A percentile compares a stretch with the other conserved stretches of the same genome.
Evolutionary conservation across 805 yeast genomes (phyloP).

Genomic region (Ogataea paraovalis): DNA sequence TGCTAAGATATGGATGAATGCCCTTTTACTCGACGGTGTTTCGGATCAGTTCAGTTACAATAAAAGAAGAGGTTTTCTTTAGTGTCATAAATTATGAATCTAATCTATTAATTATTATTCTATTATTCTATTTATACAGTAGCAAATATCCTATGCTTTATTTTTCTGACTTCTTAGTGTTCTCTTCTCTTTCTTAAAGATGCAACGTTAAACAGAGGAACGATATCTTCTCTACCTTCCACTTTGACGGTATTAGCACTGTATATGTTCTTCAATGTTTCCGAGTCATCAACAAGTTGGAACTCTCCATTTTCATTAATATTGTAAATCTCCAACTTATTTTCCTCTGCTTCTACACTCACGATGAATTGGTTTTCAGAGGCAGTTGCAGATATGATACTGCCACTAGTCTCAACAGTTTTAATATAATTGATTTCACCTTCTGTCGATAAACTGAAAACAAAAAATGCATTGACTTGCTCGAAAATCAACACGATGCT

Average conservation of each 20-base stretch:
- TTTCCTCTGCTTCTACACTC: constrained; percentile 23
- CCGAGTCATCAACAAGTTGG: constrained; percentile 7
- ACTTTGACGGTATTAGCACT: constrained; percentile 32
- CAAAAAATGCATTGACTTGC: constrained; percentile 40
- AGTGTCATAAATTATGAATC: not conserved
- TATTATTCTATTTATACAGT: not conserved
- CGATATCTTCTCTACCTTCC: constrained; percentile 34
- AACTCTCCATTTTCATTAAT: constrained; percentile 24
- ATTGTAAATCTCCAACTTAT: constrained; percentile 20
- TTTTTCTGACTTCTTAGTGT: constrained; percentile 40
- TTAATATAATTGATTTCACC: constrained; percentile 31
- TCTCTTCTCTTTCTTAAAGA: constrained; percentile 63
- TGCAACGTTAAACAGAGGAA: constrained; percentile 52
- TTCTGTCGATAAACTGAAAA: constrained; percentile 31
- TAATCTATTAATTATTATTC: not conserved
- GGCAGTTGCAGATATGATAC: constrained; percentile 25
- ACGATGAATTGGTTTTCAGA: constrained; percentile 22
- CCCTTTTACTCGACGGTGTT: constrained; percentile 25
- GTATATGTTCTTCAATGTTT: constrained; percentile 31
- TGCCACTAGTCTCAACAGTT: constrained; percentile 26
- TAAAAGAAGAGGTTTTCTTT: constrained; percentile 22
- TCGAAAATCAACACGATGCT: constrained; percentile 44
- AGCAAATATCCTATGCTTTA: too few relatives aligned
- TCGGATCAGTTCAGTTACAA: constrained; percentile 24
- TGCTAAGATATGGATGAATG: constrained; percentile 24